Conservation (phyloP, 768 basidiomycete species). For the Coprinopsis sp. region DNA sequence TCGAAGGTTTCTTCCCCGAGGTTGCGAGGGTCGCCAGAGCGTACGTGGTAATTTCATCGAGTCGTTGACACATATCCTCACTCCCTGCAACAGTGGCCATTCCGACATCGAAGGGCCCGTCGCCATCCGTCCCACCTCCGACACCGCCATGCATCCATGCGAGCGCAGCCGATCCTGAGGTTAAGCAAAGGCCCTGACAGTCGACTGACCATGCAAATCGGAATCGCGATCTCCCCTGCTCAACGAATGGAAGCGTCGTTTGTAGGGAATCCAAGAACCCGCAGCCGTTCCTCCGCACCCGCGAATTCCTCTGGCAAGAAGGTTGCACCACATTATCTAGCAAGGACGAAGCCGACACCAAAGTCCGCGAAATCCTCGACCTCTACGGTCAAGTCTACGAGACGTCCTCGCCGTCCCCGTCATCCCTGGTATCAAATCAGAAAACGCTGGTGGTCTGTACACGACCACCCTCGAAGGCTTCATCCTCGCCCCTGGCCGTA, state of each 20-base stretch:
- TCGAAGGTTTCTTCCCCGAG: too few relatives aligned
- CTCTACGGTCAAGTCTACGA: conserved; percentile 95
- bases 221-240: conserved; percentile 97
- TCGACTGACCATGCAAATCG: conserved; percentile 91
- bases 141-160: conserved; percentile 99
- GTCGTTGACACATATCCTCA: not conserved
- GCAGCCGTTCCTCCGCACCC: conserved; percentile 97
- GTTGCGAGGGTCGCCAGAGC: conserved; percentile 99
- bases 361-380: conserved; percentile 92
- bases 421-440: conserved; percentile 94
- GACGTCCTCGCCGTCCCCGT: conserved; percentile 97
- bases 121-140: conserved; percentile 96
- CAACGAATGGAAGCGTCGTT: conserved; percentile 95
- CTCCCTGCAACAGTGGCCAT: conserved; percentile 53
- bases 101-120: conserved; percentile 96
- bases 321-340: conserved; percentile 96
- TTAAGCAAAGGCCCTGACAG: not conserved
- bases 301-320: conserved; percentile 99
- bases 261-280: conserved; percentile 99
- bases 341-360: conserved; percentile 82
- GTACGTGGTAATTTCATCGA: conserved; percentile 42
- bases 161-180: conserved; percentile 25
- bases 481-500: conserved; percentile 93
- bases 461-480: conserved; percentile 98
- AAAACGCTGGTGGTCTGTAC: conserved; percentile 97